phyloP scores from a whole-genome alignment of 2,329 filamentous ascomycete genomes.

The Fusarium xyrophilum region DNA sequence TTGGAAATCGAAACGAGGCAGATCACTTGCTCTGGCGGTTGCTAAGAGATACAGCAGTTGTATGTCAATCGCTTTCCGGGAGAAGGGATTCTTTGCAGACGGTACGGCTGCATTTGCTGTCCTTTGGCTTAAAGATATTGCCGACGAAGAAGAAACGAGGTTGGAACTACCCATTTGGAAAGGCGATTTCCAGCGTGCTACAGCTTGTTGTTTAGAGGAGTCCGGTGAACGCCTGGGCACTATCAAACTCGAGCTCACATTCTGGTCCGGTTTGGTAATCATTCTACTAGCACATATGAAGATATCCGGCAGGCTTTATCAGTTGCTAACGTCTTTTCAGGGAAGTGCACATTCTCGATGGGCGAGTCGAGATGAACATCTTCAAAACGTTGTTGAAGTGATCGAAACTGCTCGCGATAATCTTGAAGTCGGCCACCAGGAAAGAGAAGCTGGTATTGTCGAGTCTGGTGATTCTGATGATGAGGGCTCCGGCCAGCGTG shows the following conservation, averaged over 20 bases:
- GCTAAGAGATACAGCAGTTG: constrained; percentile 63
- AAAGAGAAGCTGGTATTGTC: constrained; percentile 48
- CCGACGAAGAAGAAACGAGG: constrained; percentile 69
- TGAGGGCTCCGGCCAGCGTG: background rate
- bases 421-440: constrained; percentile 41
- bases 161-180: constrained; percentile 70
- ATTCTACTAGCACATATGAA: background rate
- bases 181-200: constrained; percentile 59
- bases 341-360: constrained; percentile 48
- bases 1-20: constrained; percentile 62
- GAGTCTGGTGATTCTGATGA: constrained; percentile 39
- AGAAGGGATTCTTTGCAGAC: constrained; percentile 54
- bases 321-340: constrained; percentile 32
- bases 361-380: constrained; percentile 46
- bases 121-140: constrained; percentile 73
- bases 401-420: constrained; percentile 52
- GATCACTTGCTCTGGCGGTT: constrained; percentile 59
- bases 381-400: constrained; percentile 54
- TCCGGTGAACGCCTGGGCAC: constrained; percentile 58
- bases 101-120: constrained; percentile 67
- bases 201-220: constrained; percentile 50
- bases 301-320: background rate
- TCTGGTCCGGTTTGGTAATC: constrained; percentile 49
- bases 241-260: constrained; percentile 50
- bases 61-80: constrained; percentile 63